These are phyloP conservation scores for Yamadazyma paraphyllophila DNA, from an alignment of 805 yeast genomes.

Conservation along the genomic window DNA sequence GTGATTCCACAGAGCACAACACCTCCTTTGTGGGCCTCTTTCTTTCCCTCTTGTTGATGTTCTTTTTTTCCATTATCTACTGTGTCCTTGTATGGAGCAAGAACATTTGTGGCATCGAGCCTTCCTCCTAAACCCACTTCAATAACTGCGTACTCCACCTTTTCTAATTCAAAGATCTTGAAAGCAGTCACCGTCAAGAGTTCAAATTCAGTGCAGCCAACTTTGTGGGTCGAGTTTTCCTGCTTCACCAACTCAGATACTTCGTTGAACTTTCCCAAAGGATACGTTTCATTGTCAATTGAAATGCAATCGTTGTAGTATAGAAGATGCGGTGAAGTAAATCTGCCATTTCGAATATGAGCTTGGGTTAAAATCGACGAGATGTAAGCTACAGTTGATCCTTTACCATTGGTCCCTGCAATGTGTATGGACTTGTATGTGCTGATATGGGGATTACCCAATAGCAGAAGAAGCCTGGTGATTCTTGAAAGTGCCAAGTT, in stretches of 20 bases:
- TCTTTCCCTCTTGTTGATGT: not conserved
- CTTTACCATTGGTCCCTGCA: slow-evolving; percentile 97
- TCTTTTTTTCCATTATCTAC: no score
- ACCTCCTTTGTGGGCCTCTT: slow-evolving; percentile 29
- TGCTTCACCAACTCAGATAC: slow-evolving; percentile 42
- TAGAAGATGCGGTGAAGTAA: slow-evolving; percentile 85
- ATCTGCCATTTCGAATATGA: slow-evolving; percentile 62
- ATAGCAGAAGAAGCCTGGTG: slow-evolving; percentile 26
- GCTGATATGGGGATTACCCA: slow-evolving; percentile 68
- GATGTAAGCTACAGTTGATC: slow-evolving; percentile 84
- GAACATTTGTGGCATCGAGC: slow-evolving; percentile 83
- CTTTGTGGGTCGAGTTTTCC: slow-evolving; percentile 35
- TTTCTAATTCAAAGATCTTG: slow-evolving; percentile 58
- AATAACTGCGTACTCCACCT: slow-evolving; percentile 74
- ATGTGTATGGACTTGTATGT: slow-evolving; percentile 73
- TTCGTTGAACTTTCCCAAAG: slow-evolving; percentile 41
- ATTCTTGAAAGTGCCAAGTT: slow-evolving; percentile 39
- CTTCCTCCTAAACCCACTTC: slow-evolving; percentile 96
- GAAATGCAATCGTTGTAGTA: slow-evolving; percentile 73
- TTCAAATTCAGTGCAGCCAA: slow-evolving; percentile 88
- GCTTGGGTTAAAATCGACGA: slow-evolving; percentile 57
- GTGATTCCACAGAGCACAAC: slow-evolving; percentile 72
- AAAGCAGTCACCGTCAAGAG: slow-evolving; percentile 82
- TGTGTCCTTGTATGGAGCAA: slow-evolving; percentile 24
- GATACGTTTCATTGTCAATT: slow-evolving; percentile 59